Percentiles rank a stretch among this genome's conserved stretches.
Evolutionary conservation across 169 alveolate species (phyloP).

Genomic region (Plasmodium reichenowi): DNA sequence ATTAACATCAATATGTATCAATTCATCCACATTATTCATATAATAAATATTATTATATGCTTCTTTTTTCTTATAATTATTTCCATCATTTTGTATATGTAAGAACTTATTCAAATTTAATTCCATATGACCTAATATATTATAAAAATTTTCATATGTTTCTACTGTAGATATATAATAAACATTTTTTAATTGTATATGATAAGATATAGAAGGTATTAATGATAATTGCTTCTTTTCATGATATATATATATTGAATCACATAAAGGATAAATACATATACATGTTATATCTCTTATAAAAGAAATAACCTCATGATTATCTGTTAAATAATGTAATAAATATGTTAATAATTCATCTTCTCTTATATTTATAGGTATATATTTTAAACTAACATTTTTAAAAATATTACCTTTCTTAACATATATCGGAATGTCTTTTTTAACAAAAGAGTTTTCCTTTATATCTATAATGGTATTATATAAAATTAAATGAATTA

Average conservation of each 20-base stretch:
- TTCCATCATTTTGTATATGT: background rate
- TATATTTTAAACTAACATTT: conserved; percentile 35
- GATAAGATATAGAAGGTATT: conserved; percentile 54
- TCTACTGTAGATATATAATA: conserved; percentile 58
- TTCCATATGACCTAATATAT: conserved; percentile 30
- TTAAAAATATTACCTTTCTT: conserved; percentile 42
- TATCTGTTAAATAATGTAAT: conserved; percentile 50
- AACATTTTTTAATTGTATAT: conserved; percentile 33
- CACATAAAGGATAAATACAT: conserved; percentile 64
- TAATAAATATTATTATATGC: background rate
- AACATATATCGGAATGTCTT: conserved; percentile 27
- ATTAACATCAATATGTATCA: conserved; percentile 24
- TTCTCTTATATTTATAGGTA: conserved; percentile 50
- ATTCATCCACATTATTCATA: background rate
- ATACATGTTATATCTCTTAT: conserved; percentile 64
- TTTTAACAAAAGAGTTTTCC: conserved; percentile 54
- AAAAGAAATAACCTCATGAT: conserved; percentile 32
- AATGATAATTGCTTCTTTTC: conserved; percentile 41
- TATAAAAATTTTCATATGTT: conserved; percentile 46
- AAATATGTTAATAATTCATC: conserved; percentile 45
- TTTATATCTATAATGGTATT: conserved; percentile 56
- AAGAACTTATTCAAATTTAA: conserved; percentile 26
- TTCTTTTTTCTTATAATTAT: conserved; percentile 16
- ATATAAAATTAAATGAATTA: conserved; percentile 31
- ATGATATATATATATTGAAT: conserved; percentile 42